Percentiles rank a stretch among this genome's conserved stretches.
phyloP scores from a whole-genome alignment of 208 protist genomes.

The Naegleria fowleri region DNA sequence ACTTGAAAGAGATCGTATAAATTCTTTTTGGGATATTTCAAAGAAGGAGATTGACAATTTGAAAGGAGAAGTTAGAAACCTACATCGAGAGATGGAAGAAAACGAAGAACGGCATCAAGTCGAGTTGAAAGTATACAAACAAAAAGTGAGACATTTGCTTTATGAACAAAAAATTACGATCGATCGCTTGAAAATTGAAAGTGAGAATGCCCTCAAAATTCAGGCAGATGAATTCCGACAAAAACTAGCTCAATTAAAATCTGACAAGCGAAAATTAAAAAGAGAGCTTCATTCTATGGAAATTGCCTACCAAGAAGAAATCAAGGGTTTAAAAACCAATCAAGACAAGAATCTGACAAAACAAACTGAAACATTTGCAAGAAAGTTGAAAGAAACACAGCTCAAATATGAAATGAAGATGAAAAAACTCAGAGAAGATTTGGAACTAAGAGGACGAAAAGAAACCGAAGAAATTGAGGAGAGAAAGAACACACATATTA shows the following conservation, averaged over 20 bases:
- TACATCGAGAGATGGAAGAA: conserved; percentile 84
- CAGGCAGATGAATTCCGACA: conserved; percentile 47
- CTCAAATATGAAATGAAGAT: conserved; percentile 85
- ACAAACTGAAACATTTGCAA: conserved; percentile 73
- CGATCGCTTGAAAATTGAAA: conserved; percentile 47
- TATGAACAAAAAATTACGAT: conserved; percentile 80
- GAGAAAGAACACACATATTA: conserved; percentile 89
- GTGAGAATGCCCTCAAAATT: conserved; percentile 47
- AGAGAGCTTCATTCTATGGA: conserved; percentile 69
- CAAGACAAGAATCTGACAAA: conserved; percentile 67
- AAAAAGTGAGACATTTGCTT: conserved; percentile 89
- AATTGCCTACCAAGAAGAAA: conserved; percentile 59
- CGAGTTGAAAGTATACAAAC: conserved; percentile 93
- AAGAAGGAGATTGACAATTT: conserved; percentile 79
- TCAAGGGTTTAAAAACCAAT: conserved; percentile 36
- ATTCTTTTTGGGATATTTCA: conserved; percentile 80
- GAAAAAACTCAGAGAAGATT: conserved; percentile 48
- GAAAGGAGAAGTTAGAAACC: conserved; percentile 65
- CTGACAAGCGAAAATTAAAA: conserved; percentile 77
- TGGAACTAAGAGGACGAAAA: conserved; percentile 79
- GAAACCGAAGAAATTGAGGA: conserved; percentile 91
- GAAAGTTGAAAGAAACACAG: conserved; percentile 84
- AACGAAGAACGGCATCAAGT: conserved; percentile 85
- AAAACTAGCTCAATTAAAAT: conserved; percentile 60
- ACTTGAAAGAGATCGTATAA: conserved; percentile 87